Conservation (phyloP, 140 eudicot species). For the Erigeron philadelphicus region DNA sequence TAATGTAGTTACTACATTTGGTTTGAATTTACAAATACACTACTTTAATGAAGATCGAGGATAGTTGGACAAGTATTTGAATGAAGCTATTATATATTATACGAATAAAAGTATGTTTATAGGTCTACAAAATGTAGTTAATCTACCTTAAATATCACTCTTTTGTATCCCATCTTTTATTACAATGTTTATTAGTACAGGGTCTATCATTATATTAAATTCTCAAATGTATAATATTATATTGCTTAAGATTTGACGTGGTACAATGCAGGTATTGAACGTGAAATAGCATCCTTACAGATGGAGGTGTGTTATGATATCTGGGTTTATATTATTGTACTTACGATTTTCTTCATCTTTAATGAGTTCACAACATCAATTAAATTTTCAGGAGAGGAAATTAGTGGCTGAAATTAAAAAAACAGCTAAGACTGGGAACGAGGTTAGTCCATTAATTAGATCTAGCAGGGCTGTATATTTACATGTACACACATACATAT, state of each 20-base stretch:
- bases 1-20: constrained; percentile 4
- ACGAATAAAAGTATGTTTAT: neutral
- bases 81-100: neutral
- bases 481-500: too few relatives aligned
- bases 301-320: constrained; percentile 57
- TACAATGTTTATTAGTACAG: neutral
- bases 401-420: constrained; percentile 90
- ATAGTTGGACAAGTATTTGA: too few relatives aligned
- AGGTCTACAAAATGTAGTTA: neutral
- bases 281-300: constrained; percentile 78
- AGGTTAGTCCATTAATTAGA: constrained; percentile 39
- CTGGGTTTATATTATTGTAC: constrained; percentile 1
- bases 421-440: constrained; percentile 88
- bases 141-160: neutral
- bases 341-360: constrained; percentile 10
- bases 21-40: constrained; percentile 6
- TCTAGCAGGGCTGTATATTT: too few relatives aligned
- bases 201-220: neutral
- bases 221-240: neutral
- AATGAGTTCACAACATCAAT: constrained; percentile 18
- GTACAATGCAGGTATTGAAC: constrained; percentile 64
- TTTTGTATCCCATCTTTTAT: neutral
- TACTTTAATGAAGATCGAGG: neutral
- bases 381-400: constrained; percentile 63
- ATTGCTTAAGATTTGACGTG: constrained; percentile 10